phyloP scores from a whole-genome alignment of 2,329 filamentous ascomycete species.

The Colletotrichum gloeosporioides region DNA sequence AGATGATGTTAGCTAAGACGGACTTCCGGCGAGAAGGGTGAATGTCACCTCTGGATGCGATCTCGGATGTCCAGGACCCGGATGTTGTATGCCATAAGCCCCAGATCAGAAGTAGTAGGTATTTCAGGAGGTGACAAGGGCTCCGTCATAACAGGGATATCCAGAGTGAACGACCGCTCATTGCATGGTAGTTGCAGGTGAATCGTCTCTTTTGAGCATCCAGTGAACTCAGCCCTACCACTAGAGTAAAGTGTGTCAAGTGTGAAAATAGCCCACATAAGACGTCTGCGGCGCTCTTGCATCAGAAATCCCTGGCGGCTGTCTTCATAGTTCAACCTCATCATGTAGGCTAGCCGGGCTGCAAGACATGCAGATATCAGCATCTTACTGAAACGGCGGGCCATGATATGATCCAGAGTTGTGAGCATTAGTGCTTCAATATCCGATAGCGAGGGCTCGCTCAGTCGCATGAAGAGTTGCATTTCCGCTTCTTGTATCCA shows the following conservation, averaged over 20 bases:
- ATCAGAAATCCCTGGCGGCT: slow-evolving; percentile 14
- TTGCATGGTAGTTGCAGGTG: slow-evolving; percentile 12
- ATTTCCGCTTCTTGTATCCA: slow-evolving; percentile 25
- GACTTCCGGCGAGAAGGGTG: background rate
- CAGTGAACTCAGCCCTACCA: slow-evolving; percentile 7
- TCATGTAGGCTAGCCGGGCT: slow-evolving; percentile 24
- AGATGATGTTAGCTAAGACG: background rate
- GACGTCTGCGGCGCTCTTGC: slow-evolving; percentile 21
- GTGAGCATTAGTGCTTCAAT: slow-evolving; percentile 26
- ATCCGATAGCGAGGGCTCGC: slow-evolving; percentile 23
- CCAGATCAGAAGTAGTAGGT: background rate
- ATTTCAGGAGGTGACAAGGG: background rate
- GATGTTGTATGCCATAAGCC: slow-evolving; percentile 12
- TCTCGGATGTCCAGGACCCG: slow-evolving; percentile 13
- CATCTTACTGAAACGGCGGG: slow-evolving; percentile 27
- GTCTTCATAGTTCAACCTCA: slow-evolving; percentile 27
- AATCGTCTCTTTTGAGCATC: slow-evolving; percentile 2
- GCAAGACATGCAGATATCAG: slow-evolving; percentile 22
- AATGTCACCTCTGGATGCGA: slow-evolving; percentile 1
- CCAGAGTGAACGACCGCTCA: slow-evolving; percentile 5
- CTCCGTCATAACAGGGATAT: slow-evolving; percentile 10
- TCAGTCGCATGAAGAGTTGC: slow-evolving; percentile 13
- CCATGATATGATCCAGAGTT: slow-evolving; percentile 24
- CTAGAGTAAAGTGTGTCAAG: slow-evolving; percentile 20
- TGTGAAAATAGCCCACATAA: slow-evolving; percentile 28